Percentiles rank a stretch among this genome's conserved stretches.
phyloP scores from a whole-genome alignment of 805 yeast genomes.

The Yarrowia sp. region DNA sequence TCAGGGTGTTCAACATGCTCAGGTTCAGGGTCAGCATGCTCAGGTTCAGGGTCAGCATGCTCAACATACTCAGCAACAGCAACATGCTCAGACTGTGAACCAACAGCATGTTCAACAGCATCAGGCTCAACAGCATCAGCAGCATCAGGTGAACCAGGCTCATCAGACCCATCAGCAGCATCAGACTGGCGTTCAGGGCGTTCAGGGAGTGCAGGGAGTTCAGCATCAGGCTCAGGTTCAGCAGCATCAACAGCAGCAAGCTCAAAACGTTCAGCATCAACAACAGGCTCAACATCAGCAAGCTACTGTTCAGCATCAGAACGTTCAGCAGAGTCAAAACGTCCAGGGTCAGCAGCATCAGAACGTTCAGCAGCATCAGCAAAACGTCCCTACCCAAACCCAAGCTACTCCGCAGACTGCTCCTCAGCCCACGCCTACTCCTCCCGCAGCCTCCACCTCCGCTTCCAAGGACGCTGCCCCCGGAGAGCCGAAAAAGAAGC shows the following conservation, averaged over 20 bases:
- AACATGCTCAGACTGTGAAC: no score
- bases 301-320: background rate
- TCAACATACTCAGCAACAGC: background rate
- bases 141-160: background rate
- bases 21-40: background rate
- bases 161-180: background rate
- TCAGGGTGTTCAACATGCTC: background rate
- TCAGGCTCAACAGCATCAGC: background rate
- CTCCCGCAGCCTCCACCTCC: background rate
- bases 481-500: constrained; percentile 18
- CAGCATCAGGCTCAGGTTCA: background rate
- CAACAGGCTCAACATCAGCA: background rate
- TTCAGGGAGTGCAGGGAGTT: background rate
- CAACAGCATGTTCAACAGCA: background rate
- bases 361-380: background rate
- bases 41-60: background rate
- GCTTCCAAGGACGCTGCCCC: background rate
- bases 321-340: background rate
- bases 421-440: background rate
- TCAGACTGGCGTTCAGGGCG: background rate
- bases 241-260: background rate
- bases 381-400: background rate
- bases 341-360: background rate
- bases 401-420: background rate
- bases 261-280: background rate